Evolutionary conservation across 192 early-diverging fungal genomes (phyloP).

Genomic region (Lunasporangiospora selenospora): DNA sequence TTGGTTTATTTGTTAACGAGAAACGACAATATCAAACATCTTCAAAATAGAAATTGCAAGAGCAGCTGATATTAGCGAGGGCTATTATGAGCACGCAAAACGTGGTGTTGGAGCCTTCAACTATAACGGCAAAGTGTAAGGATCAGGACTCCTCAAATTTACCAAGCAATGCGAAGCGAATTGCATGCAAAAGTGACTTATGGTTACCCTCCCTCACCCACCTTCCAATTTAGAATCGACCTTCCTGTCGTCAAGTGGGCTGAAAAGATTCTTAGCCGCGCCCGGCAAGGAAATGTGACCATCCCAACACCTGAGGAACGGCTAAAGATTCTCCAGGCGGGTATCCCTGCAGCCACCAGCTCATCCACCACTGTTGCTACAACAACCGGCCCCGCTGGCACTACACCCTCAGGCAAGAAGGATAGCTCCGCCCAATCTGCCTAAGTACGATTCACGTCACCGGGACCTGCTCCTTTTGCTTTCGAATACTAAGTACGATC

Average conservation of each 20-base stretch:
- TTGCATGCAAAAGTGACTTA: no score
- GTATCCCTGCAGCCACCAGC: no score
- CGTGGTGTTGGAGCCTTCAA: slow-evolving; percentile 90
- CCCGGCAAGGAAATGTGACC: slow-evolving; percentile 62
- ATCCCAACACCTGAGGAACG: slow-evolving; percentile 27
- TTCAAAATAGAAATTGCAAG: slow-evolving; percentile 59
- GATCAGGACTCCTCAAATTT: slow-evolving; percentile 16
- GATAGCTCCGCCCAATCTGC: slow-evolving; percentile 1
- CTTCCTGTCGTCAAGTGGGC: slow-evolving; percentile 95
- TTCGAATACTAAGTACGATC: no score
- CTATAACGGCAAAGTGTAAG: slow-evolving; percentile 91
- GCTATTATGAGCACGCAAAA: slow-evolving; percentile 65
- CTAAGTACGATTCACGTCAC: no score
- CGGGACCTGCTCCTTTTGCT: no score
- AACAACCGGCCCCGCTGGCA: no score
- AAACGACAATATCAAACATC: no score
- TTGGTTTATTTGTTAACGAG: no score
- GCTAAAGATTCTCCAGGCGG: no score
- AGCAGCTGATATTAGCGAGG: slow-evolving; percentile 75
- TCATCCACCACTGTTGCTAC: no score
- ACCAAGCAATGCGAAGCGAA: no score
- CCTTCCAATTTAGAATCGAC: slow-evolving; percentile 61
- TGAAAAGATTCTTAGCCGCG: slow-evolving; percentile 69
- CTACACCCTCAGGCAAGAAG: slow-evolving; percentile 1
- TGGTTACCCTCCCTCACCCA: no score